These are phyloP conservation scores for Lichtheimia hyalospora DNA, from an alignment of 371 early-diverging fungal genomes.

Conservation along the genomic window DNA sequence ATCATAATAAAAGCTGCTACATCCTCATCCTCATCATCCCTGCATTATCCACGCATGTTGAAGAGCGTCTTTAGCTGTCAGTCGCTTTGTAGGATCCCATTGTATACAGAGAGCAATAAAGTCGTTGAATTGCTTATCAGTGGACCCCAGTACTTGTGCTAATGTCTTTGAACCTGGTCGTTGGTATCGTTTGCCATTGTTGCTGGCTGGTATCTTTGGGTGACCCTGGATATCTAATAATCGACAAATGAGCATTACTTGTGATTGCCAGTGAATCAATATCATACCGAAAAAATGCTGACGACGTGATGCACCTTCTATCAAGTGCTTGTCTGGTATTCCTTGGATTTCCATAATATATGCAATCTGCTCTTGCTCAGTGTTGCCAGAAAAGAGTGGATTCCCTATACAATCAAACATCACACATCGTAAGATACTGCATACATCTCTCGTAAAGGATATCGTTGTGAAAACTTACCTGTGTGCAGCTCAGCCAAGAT, in stretches of 20 bases:
- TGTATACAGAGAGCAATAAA: slow-evolving; percentile 79
- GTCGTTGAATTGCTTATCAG: slow-evolving; percentile 75
- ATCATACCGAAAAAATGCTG: slow-evolving; percentile 83
- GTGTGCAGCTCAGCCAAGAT: slow-evolving; percentile 95
- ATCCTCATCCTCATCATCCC: neutral
- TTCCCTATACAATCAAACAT: slow-evolving; percentile 40
- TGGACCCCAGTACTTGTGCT: slow-evolving; percentile 63
- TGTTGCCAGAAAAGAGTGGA: slow-evolving; percentile 96
- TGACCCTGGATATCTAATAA: slow-evolving; percentile 56
- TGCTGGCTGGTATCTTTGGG: slow-evolving; percentile 73
- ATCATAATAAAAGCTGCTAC: no score
- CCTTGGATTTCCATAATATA: slow-evolving; percentile 95
- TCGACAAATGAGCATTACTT: neutral
- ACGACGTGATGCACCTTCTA: slow-evolving; percentile 76
- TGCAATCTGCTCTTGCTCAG: slow-evolving; percentile 92
- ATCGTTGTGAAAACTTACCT: slow-evolving; percentile 32
- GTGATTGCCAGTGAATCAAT: no score
- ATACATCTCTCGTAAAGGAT: neutral
- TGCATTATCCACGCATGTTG: slow-evolving; percentile 70
- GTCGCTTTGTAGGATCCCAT: slow-evolving; percentile 88
- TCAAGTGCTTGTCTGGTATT: slow-evolving; percentile 69
- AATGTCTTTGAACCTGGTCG: slow-evolving; percentile 77
- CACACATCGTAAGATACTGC: no score
- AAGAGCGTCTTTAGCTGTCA: slow-evolving; percentile 81
- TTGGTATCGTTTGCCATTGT: slow-evolving; percentile 79